Conservation (phyloP, 768 basidiomycete genomes). For the Lactarius hatsudake region DNA sequence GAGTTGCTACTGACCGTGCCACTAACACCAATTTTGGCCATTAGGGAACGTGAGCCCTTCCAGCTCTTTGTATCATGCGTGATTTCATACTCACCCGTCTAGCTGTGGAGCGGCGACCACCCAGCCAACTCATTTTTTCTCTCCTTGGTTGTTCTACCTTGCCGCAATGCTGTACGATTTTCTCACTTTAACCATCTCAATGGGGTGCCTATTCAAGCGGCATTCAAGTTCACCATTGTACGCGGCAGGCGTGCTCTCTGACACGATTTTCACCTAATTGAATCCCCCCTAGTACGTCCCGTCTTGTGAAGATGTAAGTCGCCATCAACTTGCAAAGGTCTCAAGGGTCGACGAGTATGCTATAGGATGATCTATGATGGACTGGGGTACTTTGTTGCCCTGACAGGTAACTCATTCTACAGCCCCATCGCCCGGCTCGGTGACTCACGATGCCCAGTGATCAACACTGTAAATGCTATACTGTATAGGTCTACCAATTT, state of each 20-base stretch:
- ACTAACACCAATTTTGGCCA: neutral
- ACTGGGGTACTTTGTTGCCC: constrained; percentile 55
- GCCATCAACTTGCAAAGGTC: neutral
- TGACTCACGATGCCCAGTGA: constrained; percentile 15
- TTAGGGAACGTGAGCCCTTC: constrained; percentile 37
- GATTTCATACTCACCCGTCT: neutral
- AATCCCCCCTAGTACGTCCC: constrained; percentile 26
- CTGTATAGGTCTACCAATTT: constrained; percentile 28
- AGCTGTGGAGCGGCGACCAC: constrained; percentile 48
- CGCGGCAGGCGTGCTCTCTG: neutral
- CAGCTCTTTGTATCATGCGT: neutral
- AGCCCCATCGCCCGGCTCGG: neutral
- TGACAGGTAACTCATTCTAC: constrained; percentile 42
- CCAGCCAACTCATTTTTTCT: constrained; percentile 28
- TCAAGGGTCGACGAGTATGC: neutral
- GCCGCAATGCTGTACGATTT: constrained; percentile 58
- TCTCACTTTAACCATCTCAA: constrained; percentile 47
- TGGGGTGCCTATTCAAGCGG: constrained; percentile 50
- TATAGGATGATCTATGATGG: constrained; percentile 67
- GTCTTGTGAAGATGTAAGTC: constrained; percentile 31
- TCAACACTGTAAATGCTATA: constrained; percentile 32
- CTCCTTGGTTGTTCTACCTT: constrained; percentile 59
- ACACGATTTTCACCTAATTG: neutral
- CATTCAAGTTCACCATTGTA: constrained; percentile 38
- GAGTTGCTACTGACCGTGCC: neutral